Conservation (phyloP, 2,329 filamentous ascomycete genomes). For the Aspergillus sojae region DNA sequence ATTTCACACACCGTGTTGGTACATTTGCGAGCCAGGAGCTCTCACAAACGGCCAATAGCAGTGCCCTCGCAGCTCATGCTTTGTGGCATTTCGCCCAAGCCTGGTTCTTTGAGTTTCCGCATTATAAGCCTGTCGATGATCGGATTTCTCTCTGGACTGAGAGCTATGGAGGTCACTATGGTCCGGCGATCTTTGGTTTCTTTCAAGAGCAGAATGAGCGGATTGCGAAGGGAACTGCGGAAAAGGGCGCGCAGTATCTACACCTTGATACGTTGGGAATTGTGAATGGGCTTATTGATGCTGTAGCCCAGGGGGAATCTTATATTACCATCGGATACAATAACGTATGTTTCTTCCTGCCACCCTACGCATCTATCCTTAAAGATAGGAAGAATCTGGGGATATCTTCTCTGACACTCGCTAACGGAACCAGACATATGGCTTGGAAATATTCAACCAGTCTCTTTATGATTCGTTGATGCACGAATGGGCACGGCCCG, state of each 20-base stretch:
- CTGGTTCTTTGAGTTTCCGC: conserved; percentile 66
- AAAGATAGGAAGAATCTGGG: not conserved
- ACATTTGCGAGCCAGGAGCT: conserved; percentile 53
- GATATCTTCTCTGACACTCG: conserved; percentile 46
- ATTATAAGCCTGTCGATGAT: conserved; percentile 62
- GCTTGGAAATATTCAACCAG: conserved; percentile 54
- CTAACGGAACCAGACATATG: conserved; percentile 61
- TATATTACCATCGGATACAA: not conserved
- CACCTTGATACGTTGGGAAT: conserved; percentile 58
- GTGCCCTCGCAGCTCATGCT: conserved; percentile 55
- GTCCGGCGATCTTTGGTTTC: conserved; percentile 42
- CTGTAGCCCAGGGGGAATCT: conserved; percentile 43
- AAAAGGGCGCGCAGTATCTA: conserved; percentile 35
- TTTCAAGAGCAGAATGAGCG: conserved; percentile 47
- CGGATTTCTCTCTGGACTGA: conserved; percentile 49
- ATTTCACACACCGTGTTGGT: conserved; percentile 56
- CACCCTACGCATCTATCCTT: not conserved
- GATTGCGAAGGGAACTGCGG: conserved; percentile 36
- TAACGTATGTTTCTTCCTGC: not conserved
- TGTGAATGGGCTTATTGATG: conserved; percentile 61
- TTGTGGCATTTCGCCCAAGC: conserved; percentile 63
- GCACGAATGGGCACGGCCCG: conserved; percentile 46
- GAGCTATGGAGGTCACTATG: conserved; percentile 50
- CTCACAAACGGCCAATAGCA: conserved; percentile 52
- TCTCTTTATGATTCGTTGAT: conserved; percentile 50